Conservation (phyloP, 257 asterid species). For the Gardenia jasminoides region DNA sequence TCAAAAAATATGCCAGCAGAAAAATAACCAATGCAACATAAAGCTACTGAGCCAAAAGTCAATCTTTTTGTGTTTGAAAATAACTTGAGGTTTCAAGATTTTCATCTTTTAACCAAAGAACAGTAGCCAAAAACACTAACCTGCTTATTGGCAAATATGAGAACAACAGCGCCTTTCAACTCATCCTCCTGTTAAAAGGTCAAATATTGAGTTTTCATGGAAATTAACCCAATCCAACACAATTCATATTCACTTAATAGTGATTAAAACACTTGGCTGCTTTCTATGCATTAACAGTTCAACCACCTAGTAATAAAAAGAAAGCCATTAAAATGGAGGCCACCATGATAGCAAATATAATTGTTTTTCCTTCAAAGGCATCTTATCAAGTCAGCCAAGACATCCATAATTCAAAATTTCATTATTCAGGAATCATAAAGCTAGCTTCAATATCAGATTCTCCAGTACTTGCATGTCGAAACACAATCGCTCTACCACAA, state of each 20-base stretch:
- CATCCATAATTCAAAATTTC: background rate
- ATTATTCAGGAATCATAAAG: too few relatives aligned
- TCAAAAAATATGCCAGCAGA: background rate
- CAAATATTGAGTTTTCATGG: background rate
- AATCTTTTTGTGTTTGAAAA: background rate
- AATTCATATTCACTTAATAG: background rate
- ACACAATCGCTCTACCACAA: background rate
- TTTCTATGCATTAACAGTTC: background rate
- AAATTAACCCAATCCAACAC: background rate
- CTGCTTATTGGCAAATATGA: slow-evolving; percentile 52
- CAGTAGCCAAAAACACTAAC: slow-evolving; percentile 9
- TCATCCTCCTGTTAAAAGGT: slow-evolving; percentile 43
- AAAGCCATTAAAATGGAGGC: background rate
- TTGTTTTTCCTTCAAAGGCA: background rate
- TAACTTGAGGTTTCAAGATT: background rate
- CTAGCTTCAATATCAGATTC: background rate
- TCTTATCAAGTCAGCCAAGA: background rate
- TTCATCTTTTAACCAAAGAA: background rate
- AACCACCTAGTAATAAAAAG: background rate
- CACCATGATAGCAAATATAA: background rate
- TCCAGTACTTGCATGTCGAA: background rate
- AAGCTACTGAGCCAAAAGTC: background rate
- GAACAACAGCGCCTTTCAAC: slow-evolving; percentile 51
- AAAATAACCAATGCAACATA: background rate
- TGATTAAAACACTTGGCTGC: background rate